Percentiles rank a stretch among this genome's conserved stretches.
Evolutionary conservation across 1,284 basidiomycete genomes (phyloP).

Genomic region (Heliocybe sulcata): DNA sequence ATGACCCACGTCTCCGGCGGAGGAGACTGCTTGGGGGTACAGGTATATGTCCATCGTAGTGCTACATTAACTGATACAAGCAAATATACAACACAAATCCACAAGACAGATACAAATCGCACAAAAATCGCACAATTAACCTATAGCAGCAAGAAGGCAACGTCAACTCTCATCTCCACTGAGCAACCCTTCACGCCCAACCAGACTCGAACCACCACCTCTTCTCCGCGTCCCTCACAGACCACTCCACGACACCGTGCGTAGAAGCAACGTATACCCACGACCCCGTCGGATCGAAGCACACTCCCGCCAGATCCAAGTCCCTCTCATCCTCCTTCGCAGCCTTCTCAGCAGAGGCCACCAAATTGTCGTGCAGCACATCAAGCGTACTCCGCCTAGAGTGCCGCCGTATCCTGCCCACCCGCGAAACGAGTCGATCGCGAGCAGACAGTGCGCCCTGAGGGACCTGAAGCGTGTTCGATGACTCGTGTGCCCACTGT

Average conservation of each 20-base stretch:
- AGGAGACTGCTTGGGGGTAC: no score
- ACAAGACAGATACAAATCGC: background rate
- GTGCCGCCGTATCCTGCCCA: slow-evolving; percentile 20
- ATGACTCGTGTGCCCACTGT: background rate
- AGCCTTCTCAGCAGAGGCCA: no score
- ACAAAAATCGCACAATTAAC: background rate
- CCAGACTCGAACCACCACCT: slow-evolving; percentile 41
- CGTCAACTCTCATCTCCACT: no score
- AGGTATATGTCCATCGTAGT: background rate
- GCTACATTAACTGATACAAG: background rate
- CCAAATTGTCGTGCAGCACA: no score
- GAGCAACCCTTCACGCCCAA: background rate
- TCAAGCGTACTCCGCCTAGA: background rate
- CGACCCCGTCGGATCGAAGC: slow-evolving; percentile 66
- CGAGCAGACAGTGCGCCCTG: slow-evolving; percentile 5
- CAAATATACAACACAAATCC: background rate
- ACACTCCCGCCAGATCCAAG: slow-evolving; percentile 63
- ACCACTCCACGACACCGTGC: slow-evolving; percentile 60
- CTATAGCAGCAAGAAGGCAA: background rate
- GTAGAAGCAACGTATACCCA: slow-evolving; percentile 63
- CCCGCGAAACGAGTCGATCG: slow-evolving; percentile 19
- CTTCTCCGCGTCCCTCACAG: slow-evolving; percentile 50
- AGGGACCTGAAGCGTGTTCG: background rate
- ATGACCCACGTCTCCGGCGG: no score
- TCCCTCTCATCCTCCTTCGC: slow-evolving; percentile 36